phyloP scores from a whole-genome alignment of 768 basidiomycete genomes.

The Mycena olivaceomarginata region DNA sequence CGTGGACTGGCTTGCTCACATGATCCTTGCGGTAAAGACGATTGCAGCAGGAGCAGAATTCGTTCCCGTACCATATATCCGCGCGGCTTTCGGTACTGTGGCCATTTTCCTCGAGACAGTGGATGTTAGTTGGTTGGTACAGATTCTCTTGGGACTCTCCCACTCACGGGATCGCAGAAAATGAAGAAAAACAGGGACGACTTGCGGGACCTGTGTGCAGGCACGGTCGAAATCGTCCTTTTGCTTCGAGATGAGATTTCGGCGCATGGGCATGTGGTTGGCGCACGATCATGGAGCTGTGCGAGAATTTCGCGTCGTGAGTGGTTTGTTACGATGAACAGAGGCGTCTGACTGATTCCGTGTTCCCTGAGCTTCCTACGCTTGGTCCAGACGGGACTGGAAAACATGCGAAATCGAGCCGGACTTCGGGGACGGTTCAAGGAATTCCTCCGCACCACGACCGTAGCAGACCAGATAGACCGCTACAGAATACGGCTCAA shows the following conservation, averaged over 20 bases:
- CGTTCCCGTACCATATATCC: conserved; percentile 1
- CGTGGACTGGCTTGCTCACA: neutral
- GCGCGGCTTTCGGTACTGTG: neutral
- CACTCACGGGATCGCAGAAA: neutral
- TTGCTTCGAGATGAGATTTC: neutral
- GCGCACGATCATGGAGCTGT: neutral
- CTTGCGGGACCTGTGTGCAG: neutral
- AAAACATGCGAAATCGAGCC: neutral
- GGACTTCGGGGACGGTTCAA: neutral
- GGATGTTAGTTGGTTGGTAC: neutral
- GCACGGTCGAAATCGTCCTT: neutral
- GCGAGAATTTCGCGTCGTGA: neutral
- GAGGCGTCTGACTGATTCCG: too few relatives aligned
- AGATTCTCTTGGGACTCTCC: too few relatives aligned
- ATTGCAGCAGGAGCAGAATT: conserved; percentile 14
- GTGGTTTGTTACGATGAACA: neutral
- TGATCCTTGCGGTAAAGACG: conserved; percentile 11
- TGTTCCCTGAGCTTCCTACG: neutral
- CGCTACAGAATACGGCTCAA: conserved; percentile 6
- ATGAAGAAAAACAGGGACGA: conserved; percentile 14
- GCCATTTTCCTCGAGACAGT: conserved; percentile 18
- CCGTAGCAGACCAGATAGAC: conserved; percentile 8
- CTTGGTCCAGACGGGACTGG: neutral
- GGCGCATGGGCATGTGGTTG: neutral
- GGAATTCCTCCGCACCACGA: neutral